Evolutionary conservation across 2,329 filamentous ascomycete genomes (phyloP).

Genomic region (Colletotrichum kahawae): DNA sequence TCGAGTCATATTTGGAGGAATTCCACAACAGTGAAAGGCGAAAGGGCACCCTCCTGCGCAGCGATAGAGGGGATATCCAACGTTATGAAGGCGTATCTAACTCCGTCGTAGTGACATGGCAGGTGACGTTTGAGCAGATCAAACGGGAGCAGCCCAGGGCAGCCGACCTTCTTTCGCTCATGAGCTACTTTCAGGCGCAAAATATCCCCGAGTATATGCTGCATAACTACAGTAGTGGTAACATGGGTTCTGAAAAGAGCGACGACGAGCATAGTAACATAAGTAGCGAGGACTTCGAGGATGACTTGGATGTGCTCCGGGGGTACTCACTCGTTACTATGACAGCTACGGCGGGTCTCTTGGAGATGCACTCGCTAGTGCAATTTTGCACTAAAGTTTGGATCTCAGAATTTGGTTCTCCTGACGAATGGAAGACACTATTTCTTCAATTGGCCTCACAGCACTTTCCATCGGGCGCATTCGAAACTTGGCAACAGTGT

Average conservation of each 20-base stretch:
- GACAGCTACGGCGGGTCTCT: slow-evolving; percentile 23
- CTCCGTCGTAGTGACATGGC: slow-evolving; percentile 32
- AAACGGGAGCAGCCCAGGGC: slow-evolving; percentile 34
- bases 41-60: slow-evolving; percentile 26
- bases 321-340: slow-evolving; percentile 39
- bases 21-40: slow-evolving; percentile 26
- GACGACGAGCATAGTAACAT: no score
- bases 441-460: slow-evolving; percentile 15
- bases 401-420: slow-evolving; percentile 20
- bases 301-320: slow-evolving; percentile 34
- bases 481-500: background rate
- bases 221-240: background rate
- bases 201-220: slow-evolving; percentile 33
- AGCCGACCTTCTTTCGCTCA: slow-evolving; percentile 46
- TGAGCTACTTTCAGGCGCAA: slow-evolving; percentile 51
- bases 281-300: background rate
- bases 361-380: slow-evolving; percentile 26
- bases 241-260: background rate
- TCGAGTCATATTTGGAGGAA: slow-evolving; percentile 31
- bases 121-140: slow-evolving; percentile 36
- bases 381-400: slow-evolving; percentile 25
- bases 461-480: background rate
- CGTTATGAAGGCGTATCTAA: slow-evolving; percentile 22
- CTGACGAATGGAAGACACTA: slow-evolving; percentile 1
- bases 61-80: slow-evolving; percentile 1